Evolutionary conservation across 495 filamentous ascomycete species (phyloP).

Genomic region (Cetradonia linearis): DNA sequence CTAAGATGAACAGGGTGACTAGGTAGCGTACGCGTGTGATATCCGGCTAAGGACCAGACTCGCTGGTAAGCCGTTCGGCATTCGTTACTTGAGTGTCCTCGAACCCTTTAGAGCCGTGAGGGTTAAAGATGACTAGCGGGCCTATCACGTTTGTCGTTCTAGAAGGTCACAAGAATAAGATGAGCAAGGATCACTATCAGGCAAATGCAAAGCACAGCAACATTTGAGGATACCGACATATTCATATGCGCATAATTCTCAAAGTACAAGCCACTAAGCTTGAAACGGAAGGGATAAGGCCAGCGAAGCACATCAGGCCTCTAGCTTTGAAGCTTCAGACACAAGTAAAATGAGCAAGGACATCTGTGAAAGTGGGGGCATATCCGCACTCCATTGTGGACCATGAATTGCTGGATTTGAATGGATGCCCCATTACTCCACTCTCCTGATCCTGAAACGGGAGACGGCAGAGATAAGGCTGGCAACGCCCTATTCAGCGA

Average conservation of each 20-base stretch:
- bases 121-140: neutral
- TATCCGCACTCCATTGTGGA: neutral
- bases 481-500: neutral
- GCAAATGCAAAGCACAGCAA: neutral
- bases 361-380: neutral
- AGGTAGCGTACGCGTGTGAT: neutral
- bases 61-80: neutral
- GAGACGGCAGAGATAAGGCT: neutral
- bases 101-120: neutral
- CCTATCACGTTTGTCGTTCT: neutral
- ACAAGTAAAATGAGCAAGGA: conserved; percentile 5
- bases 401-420: neutral
- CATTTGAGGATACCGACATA: neutral
- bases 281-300: neutral
- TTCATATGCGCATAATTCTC: neutral
- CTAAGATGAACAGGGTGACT: conserved; percentile 4
- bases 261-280: neutral
- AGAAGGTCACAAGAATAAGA: neutral
- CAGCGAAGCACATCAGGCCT: neutral
- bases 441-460: conserved; percentile 1
- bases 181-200: conserved; percentile 4
- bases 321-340: neutral
- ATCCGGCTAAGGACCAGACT: neutral
- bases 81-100: neutral
- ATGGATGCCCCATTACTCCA: neutral